Conservation (phyloP, 768 basidiomycete genomes). For the Leccinum subtestaceum region DNA sequence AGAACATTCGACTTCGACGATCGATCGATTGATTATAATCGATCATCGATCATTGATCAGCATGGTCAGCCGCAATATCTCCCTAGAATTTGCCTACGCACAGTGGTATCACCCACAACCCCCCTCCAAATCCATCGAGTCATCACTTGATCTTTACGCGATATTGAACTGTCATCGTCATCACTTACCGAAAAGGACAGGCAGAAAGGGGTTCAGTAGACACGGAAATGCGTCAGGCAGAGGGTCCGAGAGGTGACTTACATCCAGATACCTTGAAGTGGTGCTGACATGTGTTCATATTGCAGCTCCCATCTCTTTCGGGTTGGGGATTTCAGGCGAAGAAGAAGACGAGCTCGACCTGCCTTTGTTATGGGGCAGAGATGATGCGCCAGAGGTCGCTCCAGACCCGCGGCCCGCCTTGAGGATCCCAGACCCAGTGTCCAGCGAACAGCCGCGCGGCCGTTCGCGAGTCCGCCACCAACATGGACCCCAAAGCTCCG, state of each 20-base stretch:
- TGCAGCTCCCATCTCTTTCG: neutral
- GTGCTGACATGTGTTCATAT: neutral
- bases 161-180: no score
- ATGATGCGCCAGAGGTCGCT: accelerated
- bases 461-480: neutral
- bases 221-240: neutral
- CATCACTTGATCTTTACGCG: no score
- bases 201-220: neutral
- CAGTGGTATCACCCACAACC: no score
- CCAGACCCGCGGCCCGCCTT: neutral
- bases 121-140: no score
- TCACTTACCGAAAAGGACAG: neutral
- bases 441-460: neutral
- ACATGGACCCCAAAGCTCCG: neutral
- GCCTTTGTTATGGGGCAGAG: neutral
- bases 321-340: neutral
- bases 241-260: neutral
- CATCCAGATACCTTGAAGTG: neutral
- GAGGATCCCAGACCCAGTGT: neutral
- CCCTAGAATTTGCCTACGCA: neutral
- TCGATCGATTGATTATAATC: neutral
- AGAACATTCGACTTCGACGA: neutral
- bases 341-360: neutral
- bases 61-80: neutral
- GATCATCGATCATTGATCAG: neutral